A percentile compares a stretch with the other conserved stretches of the same genome.
phyloP scores from a whole-genome alignment of 495 filamentous ascomycete species.

The Immersiella caudata region DNA sequence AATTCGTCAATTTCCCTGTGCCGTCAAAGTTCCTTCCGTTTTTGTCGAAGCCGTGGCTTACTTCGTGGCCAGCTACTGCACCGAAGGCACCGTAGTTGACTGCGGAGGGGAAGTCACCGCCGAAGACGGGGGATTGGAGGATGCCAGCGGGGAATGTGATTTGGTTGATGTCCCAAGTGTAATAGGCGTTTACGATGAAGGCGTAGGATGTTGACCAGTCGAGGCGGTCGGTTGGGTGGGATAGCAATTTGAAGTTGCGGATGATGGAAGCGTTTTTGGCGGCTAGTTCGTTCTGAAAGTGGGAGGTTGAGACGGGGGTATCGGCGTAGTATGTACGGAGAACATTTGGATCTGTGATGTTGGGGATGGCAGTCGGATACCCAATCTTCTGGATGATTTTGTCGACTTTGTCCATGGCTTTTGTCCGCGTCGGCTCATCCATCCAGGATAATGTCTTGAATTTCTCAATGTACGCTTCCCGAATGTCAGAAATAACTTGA shows the following conservation, averaged over 20 bases:
- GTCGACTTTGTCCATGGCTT: conserved; percentile 69
- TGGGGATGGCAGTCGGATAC: conserved; percentile 67
- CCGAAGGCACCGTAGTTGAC: conserved; percentile 68
- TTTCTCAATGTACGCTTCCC: conserved; percentile 34
- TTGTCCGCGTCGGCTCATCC: conserved; percentile 62
- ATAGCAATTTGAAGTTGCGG: conserved; percentile 65
- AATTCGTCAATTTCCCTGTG: conserved; percentile 66
- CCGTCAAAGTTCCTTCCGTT: conserved; percentile 69
- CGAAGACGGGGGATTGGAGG: conserved; percentile 71
- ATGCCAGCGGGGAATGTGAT: conserved; percentile 76
- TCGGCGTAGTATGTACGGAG: conserved; percentile 33
- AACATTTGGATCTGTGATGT: conserved; percentile 62
- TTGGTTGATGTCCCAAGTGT: conserved; percentile 65
- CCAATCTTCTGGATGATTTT: conserved; percentile 77
- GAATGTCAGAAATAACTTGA: conserved; percentile 56
- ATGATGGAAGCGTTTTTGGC: conserved; percentile 1
- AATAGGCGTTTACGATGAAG: conserved; percentile 60
- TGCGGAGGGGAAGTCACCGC: conserved; percentile 63
- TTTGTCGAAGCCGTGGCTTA: conserved; percentile 75
- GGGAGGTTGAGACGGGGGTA: conserved; percentile 9
- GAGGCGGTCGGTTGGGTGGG: conserved; percentile 66
- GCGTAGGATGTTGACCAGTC: conserved; percentile 66
- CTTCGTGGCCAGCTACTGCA: conserved; percentile 53
- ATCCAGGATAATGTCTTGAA: conserved; percentile 70
- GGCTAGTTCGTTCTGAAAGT: conserved; percentile 55